Evolutionary conservation across 2,329 filamentous ascomycete species (phyloP).

Genomic region (Albifimbria verrucaria): DNA sequence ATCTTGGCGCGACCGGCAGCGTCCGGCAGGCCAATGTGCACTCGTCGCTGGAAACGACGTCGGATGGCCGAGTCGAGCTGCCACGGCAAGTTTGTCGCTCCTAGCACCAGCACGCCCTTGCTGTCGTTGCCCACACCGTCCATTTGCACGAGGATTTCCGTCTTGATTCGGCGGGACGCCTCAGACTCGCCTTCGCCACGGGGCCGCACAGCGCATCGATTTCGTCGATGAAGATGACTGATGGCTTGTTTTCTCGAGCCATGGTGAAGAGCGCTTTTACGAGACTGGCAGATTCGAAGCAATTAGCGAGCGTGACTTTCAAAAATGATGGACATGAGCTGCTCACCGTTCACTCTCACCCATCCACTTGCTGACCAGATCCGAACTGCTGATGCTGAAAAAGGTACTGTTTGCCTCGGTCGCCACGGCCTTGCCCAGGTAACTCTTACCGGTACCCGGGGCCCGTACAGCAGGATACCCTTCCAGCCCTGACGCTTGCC

Average conservation of each 20-base stretch:
- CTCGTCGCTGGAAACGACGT: conserved; percentile 89
- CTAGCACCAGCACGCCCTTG: conserved; percentile 88
- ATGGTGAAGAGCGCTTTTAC: conserved; percentile 97
- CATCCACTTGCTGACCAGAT: conserved; percentile 99
- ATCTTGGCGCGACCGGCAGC: conserved; percentile 81
- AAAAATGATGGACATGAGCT: too few relatives aligned
- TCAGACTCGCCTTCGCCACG: conserved; percentile 94
- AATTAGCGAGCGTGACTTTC: conserved; percentile 9
- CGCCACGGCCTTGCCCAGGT: conserved; percentile 93
- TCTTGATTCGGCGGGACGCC: conserved; percentile 96
- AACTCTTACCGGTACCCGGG: conserved; percentile 98
- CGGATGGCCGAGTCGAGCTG: conserved; percentile 95
- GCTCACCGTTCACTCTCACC: conserved; percentile 93
- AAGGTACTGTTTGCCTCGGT: conserved; percentile 99
- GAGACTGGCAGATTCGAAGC: too few relatives aligned
- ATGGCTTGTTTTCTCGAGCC: conserved; percentile 96
- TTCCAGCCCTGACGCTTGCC: conserved; percentile 98
- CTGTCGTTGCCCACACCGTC: conserved; percentile 97
- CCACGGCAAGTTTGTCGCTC: conserved; percentile 98
- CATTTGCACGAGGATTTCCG: conserved; percentile 97
- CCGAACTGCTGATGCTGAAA: conserved; percentile 96
- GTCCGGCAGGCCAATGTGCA: conserved; percentile 93
- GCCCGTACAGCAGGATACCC: conserved; percentile 92
- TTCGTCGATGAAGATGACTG: conserved; percentile 98
- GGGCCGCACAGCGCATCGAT: conserved; percentile 95